These are phyloP conservation scores for Rhodocollybia butyracea DNA, from an alignment of 768 basidiomycete species.

Conservation along the genomic window DNA sequence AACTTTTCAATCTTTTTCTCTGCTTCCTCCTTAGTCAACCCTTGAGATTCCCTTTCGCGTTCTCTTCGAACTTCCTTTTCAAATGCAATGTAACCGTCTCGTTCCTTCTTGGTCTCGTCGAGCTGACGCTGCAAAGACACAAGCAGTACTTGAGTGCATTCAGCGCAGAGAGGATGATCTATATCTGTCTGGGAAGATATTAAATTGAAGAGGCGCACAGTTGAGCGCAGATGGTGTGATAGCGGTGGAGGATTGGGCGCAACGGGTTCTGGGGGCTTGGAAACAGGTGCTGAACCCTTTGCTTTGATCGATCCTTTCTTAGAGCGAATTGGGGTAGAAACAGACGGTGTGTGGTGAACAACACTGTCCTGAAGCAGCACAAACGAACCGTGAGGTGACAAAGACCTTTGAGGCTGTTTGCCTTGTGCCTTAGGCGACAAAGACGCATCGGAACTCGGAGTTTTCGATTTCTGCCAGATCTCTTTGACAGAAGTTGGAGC, in stretches of 20 bases:
- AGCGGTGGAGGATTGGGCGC: slow-evolving; percentile 68
- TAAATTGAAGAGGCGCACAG: slow-evolving; percentile 70
- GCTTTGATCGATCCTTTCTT: slow-evolving; percentile 44
- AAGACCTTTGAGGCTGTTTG: slow-evolving; percentile 54
- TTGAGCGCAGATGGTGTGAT: slow-evolving; percentile 75
- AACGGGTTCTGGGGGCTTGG: slow-evolving; percentile 43
- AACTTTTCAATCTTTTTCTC: slow-evolving; percentile 72
- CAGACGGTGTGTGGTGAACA: slow-evolving; percentile 64
- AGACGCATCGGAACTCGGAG: slow-evolving; percentile 28
- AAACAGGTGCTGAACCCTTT: slow-evolving; percentile 7
- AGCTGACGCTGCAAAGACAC: slow-evolving; percentile 72
- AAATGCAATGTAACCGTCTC: slow-evolving; percentile 92
- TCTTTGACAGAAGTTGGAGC: slow-evolving; percentile 51
- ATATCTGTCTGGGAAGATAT: slow-evolving; percentile 76
- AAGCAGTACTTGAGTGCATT: slow-evolving; percentile 86
- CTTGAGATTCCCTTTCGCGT: slow-evolving; percentile 66
- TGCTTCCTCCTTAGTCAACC: slow-evolving; percentile 58
- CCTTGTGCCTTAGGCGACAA: slow-evolving; percentile 55
- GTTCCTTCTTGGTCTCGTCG: slow-evolving; percentile 87
- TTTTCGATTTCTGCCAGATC: slow-evolving; percentile 61
- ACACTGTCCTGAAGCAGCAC: slow-evolving; percentile 86
- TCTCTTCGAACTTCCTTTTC: slow-evolving; percentile 86
- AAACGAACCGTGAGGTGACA: slow-evolving; percentile 82
- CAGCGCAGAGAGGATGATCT: slow-evolving; percentile 92
- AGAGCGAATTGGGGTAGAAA: slow-evolving; percentile 37